These are phyloP conservation scores for Mucor saturninus DNA, from an alignment of 371 early-diverging fungal species.

Conservation along the genomic window DNA sequence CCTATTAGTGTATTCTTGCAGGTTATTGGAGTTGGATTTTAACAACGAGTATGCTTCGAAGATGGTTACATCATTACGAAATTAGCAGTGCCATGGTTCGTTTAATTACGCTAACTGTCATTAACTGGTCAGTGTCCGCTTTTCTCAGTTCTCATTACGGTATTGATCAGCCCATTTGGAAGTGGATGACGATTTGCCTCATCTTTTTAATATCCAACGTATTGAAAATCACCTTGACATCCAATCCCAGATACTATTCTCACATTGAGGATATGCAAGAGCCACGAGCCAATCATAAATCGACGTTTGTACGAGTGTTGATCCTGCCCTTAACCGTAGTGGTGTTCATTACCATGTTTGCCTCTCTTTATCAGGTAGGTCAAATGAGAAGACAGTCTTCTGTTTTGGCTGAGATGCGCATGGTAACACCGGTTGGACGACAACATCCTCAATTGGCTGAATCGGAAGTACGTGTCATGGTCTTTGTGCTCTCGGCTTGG, in stretches of 20 bases:
- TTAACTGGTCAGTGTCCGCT: conserved; percentile 65
- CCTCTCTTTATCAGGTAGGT: conserved; percentile 42
- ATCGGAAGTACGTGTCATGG: conserved; percentile 45
- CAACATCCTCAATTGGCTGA: conserved; percentile 37
- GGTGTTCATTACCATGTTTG: conserved; percentile 52
- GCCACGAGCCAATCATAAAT: conserved; percentile 38
- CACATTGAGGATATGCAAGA: conserved; percentile 28
- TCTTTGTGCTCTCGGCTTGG: conserved; percentile 63
- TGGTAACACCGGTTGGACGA: conserved; percentile 25
- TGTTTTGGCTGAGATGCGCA: conserved; percentile 21
- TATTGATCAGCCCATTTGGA: conserved; percentile 62
- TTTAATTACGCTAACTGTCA: conserved; percentile 60
- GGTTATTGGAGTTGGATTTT: conserved; percentile 68
- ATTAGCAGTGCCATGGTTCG: conserved; percentile 63
- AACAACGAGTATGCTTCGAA: conserved; percentile 61
- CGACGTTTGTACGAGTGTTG: conserved; percentile 46
- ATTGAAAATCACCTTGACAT: conserved; percentile 39
- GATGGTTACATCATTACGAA: conserved; percentile 69
- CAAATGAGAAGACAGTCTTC: conserved; percentile 33
- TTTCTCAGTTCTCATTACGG: conserved; percentile 61
- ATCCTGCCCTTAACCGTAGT: conserved; percentile 47
- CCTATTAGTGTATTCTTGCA: conserved; percentile 54
- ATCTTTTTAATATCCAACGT: conserved; percentile 49
- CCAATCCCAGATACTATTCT: conserved; percentile 34
- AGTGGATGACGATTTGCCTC: conserved; percentile 65